These are phyloP conservation scores for Tylopilus plumbeoviolaceoides DNA, from an alignment of 768 basidiomycete genomes.

Conservation along the genomic window DNA sequence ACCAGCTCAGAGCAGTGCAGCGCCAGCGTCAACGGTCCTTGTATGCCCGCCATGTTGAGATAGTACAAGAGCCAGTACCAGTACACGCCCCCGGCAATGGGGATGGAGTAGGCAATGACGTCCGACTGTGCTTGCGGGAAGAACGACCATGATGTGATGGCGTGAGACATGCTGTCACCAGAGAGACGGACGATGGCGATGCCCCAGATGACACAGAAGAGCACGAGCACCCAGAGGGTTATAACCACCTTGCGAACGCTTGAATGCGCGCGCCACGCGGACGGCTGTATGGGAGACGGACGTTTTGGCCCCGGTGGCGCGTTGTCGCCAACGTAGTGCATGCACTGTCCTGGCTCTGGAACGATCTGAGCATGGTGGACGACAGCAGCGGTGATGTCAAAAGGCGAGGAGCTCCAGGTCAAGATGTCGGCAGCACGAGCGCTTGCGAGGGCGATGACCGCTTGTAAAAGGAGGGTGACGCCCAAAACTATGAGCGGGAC, in stretches of 20 bases:
- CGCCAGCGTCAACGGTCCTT: slow-evolving; percentile 28
- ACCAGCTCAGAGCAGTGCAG: slow-evolving; percentile 29
- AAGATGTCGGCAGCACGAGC: slow-evolving; percentile 20
- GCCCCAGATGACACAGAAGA: slow-evolving; percentile 23
- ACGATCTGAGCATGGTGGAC: slow-evolving; percentile 24
- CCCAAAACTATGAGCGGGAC: slow-evolving; percentile 29
- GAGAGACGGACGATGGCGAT: slow-evolving; percentile 6
- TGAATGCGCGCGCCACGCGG: slow-evolving; percentile 27
- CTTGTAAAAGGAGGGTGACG: slow-evolving; percentile 21
- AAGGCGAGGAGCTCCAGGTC: slow-evolving; percentile 32
- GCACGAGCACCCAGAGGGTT: slow-evolving; percentile 23
- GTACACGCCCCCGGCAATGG: slow-evolving; percentile 13
- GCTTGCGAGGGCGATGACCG: slow-evolving; percentile 21
- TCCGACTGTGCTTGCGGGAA: slow-evolving; percentile 20
- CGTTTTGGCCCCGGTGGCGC: slow-evolving; percentile 6
- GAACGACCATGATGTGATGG: slow-evolving; percentile 23
- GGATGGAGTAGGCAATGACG: slow-evolving; percentile 21
- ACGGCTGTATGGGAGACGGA: slow-evolving; percentile 19
- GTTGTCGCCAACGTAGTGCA: slow-evolving; percentile 20
- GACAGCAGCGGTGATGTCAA: slow-evolving; percentile 30
- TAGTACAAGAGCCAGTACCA: slow-evolving; percentile 27
- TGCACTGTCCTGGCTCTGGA: slow-evolving; percentile 20
- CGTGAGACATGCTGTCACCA: slow-evolving; percentile 1
- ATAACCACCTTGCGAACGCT: slow-evolving; percentile 21
- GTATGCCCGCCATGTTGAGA: slow-evolving; percentile 22